phyloP scores from a whole-genome alignment of 331 rosid species.

The Acacia concinna region DNA sequence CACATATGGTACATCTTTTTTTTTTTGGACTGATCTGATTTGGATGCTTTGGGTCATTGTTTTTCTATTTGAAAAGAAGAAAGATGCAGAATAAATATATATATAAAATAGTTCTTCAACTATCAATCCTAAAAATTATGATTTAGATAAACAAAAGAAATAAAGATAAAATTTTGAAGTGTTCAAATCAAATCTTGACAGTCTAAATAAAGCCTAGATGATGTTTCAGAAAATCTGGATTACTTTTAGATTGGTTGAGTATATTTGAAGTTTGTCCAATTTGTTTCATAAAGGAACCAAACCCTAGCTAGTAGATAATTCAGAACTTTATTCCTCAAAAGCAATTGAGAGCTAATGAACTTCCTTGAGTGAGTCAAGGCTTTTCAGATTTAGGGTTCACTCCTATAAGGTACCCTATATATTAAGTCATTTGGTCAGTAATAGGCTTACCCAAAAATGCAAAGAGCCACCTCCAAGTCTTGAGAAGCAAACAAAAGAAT shows the following conservation, averaged over 20 bases:
- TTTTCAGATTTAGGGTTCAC: background rate
- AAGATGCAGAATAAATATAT: background rate
- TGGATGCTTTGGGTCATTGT: background rate
- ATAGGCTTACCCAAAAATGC: conserved; percentile 4
- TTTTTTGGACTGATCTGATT: background rate
- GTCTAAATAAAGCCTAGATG: background rate
- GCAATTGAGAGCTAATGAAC: background rate
- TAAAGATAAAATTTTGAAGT: background rate
- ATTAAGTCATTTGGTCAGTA: conserved; percentile 7
- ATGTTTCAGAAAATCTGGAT: background rate
- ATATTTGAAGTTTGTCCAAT: background rate
- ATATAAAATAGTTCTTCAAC: background rate
- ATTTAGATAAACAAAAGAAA: background rate
- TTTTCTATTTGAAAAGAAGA: background rate
- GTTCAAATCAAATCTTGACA: background rate
- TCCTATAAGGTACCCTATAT: conserved; percentile 1
- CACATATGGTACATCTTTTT: background rate
- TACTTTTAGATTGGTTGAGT: background rate
- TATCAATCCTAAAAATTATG: background rate
- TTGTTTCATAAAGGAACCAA: background rate
- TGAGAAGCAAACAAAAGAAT: conserved; percentile 10
- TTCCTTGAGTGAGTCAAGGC: background rate
- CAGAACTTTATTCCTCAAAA: background rate
- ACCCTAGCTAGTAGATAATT: background rate
- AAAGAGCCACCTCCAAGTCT: background rate